Conservation (phyloP, 2,329 filamentous ascomycete species). For the Amauroascus verrucosus region DNA sequence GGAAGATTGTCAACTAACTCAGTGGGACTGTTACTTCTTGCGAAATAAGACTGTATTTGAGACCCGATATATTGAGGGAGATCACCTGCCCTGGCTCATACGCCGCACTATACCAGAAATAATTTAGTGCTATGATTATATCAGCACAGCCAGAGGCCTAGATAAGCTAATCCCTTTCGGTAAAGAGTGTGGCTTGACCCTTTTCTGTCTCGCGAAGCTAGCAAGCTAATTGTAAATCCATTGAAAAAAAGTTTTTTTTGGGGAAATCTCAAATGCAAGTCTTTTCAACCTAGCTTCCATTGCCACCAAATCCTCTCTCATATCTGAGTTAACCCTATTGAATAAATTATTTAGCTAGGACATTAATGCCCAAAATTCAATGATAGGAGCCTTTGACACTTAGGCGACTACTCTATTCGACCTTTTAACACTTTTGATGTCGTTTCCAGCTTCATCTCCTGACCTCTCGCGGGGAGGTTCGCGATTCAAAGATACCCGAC, state of each 20-base stretch:
- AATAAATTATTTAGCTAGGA: no score
- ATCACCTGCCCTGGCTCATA: no score
- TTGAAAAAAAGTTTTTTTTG: neutral
- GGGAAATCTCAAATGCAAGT: neutral
- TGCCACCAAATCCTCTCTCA: neutral
- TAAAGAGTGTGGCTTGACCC: no score
- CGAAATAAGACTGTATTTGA: no score
- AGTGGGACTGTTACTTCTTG: no score
- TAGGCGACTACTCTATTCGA: neutral
- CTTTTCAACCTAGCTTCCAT: neutral
- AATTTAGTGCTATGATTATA: no score
- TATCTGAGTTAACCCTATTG: no score
- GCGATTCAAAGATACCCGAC: neutral
- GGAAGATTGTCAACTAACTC: no score
- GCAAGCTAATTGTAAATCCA: neutral
- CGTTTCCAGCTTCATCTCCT: constrained; percentile 3
- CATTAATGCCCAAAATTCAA: no score
- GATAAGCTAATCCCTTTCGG: neutral
- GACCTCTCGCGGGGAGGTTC: constrained; percentile 6
- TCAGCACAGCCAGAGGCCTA: no score
- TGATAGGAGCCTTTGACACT: neutral
- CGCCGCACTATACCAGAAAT: no score
- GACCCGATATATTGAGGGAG: no score
- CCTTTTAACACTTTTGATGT: neutral
- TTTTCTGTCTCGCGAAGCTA: neutral